Percentiles rank a stretch among this genome's conserved stretches.
Conservation (phyloP, 2,329 filamentous ascomycete genomes). For the Colletotrichum tofieldiae region DNA sequence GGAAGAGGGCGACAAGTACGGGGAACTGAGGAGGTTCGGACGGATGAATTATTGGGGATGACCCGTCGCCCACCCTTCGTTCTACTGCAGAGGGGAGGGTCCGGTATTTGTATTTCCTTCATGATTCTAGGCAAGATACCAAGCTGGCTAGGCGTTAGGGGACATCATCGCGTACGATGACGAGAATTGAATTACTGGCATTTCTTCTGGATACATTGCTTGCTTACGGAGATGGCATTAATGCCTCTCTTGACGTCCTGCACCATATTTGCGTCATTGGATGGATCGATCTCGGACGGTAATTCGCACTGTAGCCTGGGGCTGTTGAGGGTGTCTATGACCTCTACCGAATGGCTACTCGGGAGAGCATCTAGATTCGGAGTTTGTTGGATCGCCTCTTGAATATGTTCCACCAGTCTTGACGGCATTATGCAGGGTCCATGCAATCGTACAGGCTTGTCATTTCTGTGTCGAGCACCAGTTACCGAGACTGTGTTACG, state of each 20-base stretch:
- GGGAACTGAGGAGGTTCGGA: not conserved
- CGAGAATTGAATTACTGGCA: constrained; percentile 16
- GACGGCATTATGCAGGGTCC: not conserved
- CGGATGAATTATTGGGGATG: not conserved
- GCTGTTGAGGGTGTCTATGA: not conserved
- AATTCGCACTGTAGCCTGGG: no score
- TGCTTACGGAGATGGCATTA: not conserved
- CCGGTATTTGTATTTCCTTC: not conserved
- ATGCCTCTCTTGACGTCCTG: not conserved
- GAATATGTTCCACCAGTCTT: no score
- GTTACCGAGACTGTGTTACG: not conserved
- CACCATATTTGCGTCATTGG: not conserved
- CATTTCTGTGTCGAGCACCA: not conserved
- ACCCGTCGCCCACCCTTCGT: not conserved
- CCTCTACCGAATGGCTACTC: no score
- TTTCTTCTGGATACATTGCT: not conserved
- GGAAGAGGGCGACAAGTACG: not conserved
- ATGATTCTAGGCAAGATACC: constrained; percentile 31
- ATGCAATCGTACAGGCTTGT: not conserved
- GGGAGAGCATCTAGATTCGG: not conserved
- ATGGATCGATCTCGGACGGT: not conserved
- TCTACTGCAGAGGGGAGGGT: not conserved
- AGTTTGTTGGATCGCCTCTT: no score
- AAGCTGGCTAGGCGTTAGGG: constrained; percentile 32
- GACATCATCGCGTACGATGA: constrained; percentile 1